Evolutionary conservation across 2,329 filamentous ascomycete genomes (phyloP).

Genomic region (Penicillium crustosum): DNA sequence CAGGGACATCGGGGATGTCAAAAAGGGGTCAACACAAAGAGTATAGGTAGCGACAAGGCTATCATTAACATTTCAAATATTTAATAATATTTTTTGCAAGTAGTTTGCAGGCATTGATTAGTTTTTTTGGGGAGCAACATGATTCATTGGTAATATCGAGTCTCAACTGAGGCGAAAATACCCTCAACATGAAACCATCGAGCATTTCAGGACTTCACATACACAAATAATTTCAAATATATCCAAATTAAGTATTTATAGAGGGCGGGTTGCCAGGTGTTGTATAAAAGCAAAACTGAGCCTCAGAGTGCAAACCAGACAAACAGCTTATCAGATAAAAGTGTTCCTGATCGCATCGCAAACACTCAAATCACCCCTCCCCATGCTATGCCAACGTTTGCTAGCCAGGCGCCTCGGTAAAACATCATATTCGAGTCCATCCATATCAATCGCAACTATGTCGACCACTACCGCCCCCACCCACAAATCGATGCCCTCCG

Average conservation of each 20-base stretch:
- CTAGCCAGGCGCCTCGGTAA: conserved; percentile 11
- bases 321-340: conserved; percentile 27
- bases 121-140: background rate
- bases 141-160: too few species aligned
- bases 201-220: background rate
- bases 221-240: background rate
- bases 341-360: conserved; percentile 17
- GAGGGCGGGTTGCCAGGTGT: background rate
- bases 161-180: background rate
- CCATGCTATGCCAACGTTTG: conserved; percentile 20
- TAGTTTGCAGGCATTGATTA: background rate
- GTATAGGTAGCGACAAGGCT: background rate
- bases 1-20: background rate
- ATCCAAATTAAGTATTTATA: background rate
- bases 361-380: conserved; percentile 9
- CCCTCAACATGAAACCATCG: background rate
- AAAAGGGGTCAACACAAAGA: background rate
- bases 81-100: background rate
- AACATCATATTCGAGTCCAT: background rate
- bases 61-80: background rate
- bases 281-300: background rate
- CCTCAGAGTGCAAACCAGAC: conserved; percentile 19
- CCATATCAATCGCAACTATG: conserved; percentile 27
- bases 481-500: conserved; percentile 51
- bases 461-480: conserved; percentile 25